A percentile compares a stretch with the other conserved stretches of the same genome.
Conservation (phyloP, 768 basidiomycete genomes). For the Ramaria rubella region DNA sequence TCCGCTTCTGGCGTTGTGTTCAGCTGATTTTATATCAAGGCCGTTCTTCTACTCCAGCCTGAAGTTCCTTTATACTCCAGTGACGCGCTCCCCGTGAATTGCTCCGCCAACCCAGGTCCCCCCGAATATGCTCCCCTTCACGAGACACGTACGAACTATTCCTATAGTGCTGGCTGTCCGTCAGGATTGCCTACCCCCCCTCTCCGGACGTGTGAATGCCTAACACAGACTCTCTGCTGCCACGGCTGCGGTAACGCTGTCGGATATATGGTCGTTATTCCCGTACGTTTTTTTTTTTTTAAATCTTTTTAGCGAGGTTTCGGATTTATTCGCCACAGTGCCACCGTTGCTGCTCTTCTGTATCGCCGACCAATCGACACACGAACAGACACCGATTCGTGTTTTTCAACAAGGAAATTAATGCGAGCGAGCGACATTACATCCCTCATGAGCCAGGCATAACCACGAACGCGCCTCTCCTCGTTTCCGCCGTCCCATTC, state of each 20-base stretch:
- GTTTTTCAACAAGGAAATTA: slow-evolving; percentile 69
- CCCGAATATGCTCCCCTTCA: slow-evolving; percentile 39
- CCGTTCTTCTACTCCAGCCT: slow-evolving; percentile 75
- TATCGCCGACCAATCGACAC: slow-evolving; percentile 37
- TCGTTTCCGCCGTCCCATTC: slow-evolving; percentile 28
- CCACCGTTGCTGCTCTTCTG: slow-evolving; percentile 64
- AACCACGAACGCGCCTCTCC: slow-evolving; percentile 30
- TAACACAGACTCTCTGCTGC: slow-evolving; percentile 77
- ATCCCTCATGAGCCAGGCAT: slow-evolving; percentile 60
- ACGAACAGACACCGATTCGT: slow-evolving; percentile 86
- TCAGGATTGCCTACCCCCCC: slow-evolving; percentile 30
- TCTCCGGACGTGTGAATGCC: slow-evolving; percentile 71
- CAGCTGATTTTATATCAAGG: slow-evolving; percentile 35
- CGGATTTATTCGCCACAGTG: slow-evolving; percentile 35
- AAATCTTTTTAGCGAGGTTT: not conserved
- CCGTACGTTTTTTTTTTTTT: slow-evolving; percentile 35
- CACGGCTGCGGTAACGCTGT: slow-evolving; percentile 68
- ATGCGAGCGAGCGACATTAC: slow-evolving; percentile 57
- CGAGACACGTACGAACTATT: slow-evolving; percentile 11
- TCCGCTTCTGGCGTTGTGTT: not conserved
- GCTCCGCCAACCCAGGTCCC: slow-evolving; percentile 39
- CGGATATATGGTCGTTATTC: slow-evolving; percentile 77
- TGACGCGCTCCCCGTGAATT: slow-evolving; percentile 72
- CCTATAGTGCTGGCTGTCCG: slow-evolving; percentile 20
- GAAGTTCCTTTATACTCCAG: slow-evolving; percentile 79